Evolutionary conservation across 345 rosid species (phyloP).

Genomic region (Microthlaspi erraticum): DNA sequence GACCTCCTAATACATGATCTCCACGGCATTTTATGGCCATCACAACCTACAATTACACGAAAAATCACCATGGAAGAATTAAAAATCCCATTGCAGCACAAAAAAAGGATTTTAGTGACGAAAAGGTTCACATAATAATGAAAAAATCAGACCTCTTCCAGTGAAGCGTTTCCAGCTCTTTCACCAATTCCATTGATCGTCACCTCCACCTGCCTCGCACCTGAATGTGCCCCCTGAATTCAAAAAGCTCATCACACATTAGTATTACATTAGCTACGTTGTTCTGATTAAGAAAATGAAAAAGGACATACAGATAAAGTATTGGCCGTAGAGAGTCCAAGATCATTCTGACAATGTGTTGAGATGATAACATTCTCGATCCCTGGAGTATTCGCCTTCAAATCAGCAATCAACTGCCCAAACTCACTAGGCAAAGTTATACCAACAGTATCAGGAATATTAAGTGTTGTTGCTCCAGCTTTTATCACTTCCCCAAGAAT

Average conservation of each 20-base stretch:
- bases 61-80: not conserved
- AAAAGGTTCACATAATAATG: conserved; percentile 6
- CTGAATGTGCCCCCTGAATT: conserved; percentile 84
- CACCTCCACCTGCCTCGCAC: conserved; percentile 95
- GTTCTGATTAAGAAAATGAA: not conserved
- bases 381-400: conserved; percentile 89
- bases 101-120: not conserved
- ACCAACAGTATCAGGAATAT: conserved; percentile 98
- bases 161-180: conserved; percentile 97
- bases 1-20: conserved; percentile 76
- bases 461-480: conserved; percentile 94
- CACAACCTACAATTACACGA: conserved; percentile 60
- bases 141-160: conserved; percentile 76
- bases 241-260: conserved; percentile 25
- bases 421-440: conserved; percentile 77
- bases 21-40: conserved; percentile 94
- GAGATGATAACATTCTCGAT: conserved; percentile 86
- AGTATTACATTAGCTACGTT: conserved; percentile 27
- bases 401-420: conserved; percentile 84
- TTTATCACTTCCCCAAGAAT: conserved; percentile 92
- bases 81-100: not conserved
- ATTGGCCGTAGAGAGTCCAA: conserved; percentile 99
- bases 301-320: conserved; percentile 68
- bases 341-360: conserved; percentile 98
- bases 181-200: conserved; percentile 98